These are phyloP conservation scores for Acacia crassicarpa DNA, from an alignment of 306 rosid species.

Conservation along the genomic window DNA sequence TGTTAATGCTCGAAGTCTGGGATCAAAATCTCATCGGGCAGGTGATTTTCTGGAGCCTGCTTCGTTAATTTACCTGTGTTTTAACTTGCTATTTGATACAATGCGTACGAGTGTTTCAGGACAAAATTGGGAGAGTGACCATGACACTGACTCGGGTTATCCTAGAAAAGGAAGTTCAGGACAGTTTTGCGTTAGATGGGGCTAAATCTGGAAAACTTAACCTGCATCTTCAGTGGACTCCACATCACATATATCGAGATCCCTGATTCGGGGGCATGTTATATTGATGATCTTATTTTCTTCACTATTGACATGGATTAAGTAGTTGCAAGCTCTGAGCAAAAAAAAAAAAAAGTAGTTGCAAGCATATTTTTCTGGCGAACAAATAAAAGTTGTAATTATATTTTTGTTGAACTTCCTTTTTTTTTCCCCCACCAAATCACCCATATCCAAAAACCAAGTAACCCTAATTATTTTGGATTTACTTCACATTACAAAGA, in stretches of 20 bases:
- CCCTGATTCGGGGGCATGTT: neutral
- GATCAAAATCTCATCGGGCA: conserved; percentile 92
- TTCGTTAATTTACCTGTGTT: neutral
- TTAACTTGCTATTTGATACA: neutral
- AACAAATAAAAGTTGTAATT: too few species aligned
- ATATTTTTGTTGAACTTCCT: too few species aligned
- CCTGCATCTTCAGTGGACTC: conserved; percentile 52
- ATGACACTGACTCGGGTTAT: conserved; percentile 63
- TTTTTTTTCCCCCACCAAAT: neutral
- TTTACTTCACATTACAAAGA: neutral
- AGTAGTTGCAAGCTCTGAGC: too few species aligned
- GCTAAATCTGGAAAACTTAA: conserved; percentile 58
- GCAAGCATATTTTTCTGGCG: too few species aligned
- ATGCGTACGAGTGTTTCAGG: conserved; percentile 27
- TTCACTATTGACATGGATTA: neutral
- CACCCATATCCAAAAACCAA: neutral
- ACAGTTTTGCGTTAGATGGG: conserved; percentile 41
- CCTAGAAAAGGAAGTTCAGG: conserved; percentile 54
- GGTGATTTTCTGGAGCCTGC: conserved; percentile 44
- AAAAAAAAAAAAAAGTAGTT: too few species aligned
- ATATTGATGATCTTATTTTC: neutral
- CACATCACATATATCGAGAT: conserved; percentile 43
- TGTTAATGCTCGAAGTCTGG: conserved; percentile 81
- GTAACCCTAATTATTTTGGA: neutral
- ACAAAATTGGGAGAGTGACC: conserved; percentile 54